Percentiles rank a stretch among this genome's conserved stretches.
Conservation (phyloP, 2,329 filamentous ascomycete genomes). For the Helminthosporium solani region DNA sequence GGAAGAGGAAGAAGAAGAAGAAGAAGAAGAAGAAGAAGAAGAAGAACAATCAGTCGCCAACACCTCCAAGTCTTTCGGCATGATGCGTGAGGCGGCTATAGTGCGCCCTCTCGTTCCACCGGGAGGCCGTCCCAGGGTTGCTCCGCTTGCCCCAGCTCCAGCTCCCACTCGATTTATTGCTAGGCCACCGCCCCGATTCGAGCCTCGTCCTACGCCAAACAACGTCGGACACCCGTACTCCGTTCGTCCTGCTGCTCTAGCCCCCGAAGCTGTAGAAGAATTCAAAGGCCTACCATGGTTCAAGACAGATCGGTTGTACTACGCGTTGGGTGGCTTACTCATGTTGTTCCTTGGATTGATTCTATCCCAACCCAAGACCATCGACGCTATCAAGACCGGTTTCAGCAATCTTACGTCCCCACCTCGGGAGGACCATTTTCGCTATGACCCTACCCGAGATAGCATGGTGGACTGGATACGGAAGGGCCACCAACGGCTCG, state of each 20-base stretch:
- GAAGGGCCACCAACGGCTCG: neutral
- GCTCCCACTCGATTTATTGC: no score
- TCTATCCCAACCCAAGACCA: no score
- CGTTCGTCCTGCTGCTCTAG: neutral
- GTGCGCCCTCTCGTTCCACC: slow-evolving; percentile 6
- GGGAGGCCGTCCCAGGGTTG: neutral
- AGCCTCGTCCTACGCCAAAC: neutral
- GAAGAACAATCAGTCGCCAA: slow-evolving; percentile 24
- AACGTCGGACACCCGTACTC: neutral
- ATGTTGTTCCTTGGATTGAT: neutral
- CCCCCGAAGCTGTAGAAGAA: neutral
- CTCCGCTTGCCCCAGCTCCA: no score
- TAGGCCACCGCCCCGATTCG: neutral
- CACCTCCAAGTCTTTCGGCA: slow-evolving; percentile 38
- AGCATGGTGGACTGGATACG: neutral
- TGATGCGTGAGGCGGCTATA: slow-evolving; percentile 37
- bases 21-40: slow-evolving; percentile 14
- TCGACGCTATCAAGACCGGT: no score
- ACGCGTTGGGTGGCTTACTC: neutral
- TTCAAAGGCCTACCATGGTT: neutral
- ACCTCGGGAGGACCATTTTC: neutral
- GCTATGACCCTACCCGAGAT: neutral
- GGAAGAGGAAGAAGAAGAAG: neutral
- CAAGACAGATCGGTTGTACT: neutral
- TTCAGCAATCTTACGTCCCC: no score